Evolutionary conservation across 2,329 filamentous ascomycete species (phyloP), one percentile per base, ranked within the genome.

Genomic region (Orbilia brochopaga): DNA sequence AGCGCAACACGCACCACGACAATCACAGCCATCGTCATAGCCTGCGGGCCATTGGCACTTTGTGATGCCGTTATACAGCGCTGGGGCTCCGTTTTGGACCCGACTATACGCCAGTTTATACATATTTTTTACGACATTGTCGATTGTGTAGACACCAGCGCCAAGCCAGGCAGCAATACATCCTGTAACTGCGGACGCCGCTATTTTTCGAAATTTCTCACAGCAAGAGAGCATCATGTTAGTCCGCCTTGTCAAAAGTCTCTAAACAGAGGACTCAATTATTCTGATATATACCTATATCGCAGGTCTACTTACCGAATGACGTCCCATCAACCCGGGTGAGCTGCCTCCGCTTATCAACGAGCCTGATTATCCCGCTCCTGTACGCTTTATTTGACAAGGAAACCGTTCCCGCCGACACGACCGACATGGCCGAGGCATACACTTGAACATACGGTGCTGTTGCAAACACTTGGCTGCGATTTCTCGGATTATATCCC

Each of bases 61-160:
- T 15, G 3, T 46, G 13, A 46, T 46, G 4, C 40, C 40, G 40
- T 15, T 46, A n/a, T 21, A 46, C 5, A n/a, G 15, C 15, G 4
- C 13, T 3, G 4, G 19, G 3, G 40, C 3, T 15, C 19, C 40
- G 5, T 46, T 13, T 5, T 46, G 3, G 4, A n/a, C 40, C 13
- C 19, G 15, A 5, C 19, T 21, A 5, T n/a, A 46, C 3, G 40
- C 13, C 3, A n/a, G 15, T 5, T 46, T 21, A 13, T 46, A n/a
- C 40, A n/a, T n/a, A 46, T n/a, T 40, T 24, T 57, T 13, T 0
- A 57, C 37, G 2, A 62, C 58, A 5, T 62, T 30, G 23, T 62
- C 35, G 8, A 53, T 17, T 3, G 35, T 53, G n/a, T 44, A 57
- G 17, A 62, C 4, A 1, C 32, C 58, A 1, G 58, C 21, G 5